These are phyloP conservation scores for Ophiostoma perfectum DNA, from an alignment of 2,329 filamentous ascomycete genomes.

Conservation along the genomic window DNA sequence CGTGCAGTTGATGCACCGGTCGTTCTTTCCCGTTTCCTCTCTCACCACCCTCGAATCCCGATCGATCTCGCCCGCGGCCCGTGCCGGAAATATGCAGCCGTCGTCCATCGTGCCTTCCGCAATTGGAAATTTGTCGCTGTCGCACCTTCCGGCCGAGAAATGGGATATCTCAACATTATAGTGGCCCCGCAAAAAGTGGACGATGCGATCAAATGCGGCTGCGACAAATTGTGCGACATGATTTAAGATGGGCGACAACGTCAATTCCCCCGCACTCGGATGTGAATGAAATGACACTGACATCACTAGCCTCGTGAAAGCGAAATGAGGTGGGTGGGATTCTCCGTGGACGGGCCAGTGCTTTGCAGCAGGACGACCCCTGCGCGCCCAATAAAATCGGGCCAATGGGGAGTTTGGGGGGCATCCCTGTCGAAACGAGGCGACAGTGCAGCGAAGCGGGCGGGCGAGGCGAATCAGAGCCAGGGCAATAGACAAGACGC, in stretches of 20 bases:
- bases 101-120: constrained; percentile 8
- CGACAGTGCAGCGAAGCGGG: constrained; percentile 12
- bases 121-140: neutral
- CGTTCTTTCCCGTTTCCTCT: neutral
- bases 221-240: neutral
- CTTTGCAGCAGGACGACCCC: constrained; percentile 12
- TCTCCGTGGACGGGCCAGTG: neutral
- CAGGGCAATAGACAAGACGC: neutral
- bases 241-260: neutral
- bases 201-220: constrained; percentile 4
- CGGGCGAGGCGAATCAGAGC: constrained; percentile 15
- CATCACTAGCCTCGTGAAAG: constrained; percentile 20
- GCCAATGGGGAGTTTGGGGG: neutral
- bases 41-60: neutral
- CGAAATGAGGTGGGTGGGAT: constrained; percentile 14
- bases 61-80: constrained; percentile 3
- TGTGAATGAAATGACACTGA: constrained; percentile 15
- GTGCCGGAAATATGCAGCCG: neutral
- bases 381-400: constrained; percentile 17
- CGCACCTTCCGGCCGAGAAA: neutral
- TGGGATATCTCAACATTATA: neutral
- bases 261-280: constrained; percentile 2
- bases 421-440: constrained; percentile 3
- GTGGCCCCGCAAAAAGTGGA: neutral
- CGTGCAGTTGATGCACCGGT: neutral